Conservation (phyloP, 75 land plant species). For the Chamaecyparis obtusa region DNA sequence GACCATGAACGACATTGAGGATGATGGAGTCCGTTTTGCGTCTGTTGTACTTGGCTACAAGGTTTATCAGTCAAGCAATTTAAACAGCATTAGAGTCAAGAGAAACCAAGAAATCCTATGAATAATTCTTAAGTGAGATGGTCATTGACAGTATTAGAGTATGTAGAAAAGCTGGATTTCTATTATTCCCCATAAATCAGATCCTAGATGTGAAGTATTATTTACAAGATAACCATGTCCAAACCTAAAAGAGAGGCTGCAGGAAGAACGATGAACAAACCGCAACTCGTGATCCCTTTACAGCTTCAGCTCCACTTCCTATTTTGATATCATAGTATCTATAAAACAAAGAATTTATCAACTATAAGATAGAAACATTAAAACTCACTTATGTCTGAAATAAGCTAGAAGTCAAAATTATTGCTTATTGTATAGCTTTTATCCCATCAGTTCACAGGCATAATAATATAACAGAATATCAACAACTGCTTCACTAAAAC, state of each 20-base stretch:
- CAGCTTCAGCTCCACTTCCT: slow-evolving; percentile 76
- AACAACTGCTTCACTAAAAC: neutral
- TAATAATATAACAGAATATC: neutral
- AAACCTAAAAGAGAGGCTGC: slow-evolving; percentile 9
- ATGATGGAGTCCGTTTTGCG: no score
- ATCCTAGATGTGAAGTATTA: neutral
- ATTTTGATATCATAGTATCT: slow-evolving; percentile 97
- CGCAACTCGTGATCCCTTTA: slow-evolving; percentile 93
- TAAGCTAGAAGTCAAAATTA: slow-evolving; percentile 2
- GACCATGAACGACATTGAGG: no score
- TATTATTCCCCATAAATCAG: neutral
- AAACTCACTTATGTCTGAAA: neutral
- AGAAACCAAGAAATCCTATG: neutral
- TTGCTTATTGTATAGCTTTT: neutral
- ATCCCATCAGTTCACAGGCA: neutral
- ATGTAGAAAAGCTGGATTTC: neutral
- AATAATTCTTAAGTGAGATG: neutral
- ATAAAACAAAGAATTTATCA: slow-evolving; percentile 9
- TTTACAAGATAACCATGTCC: slow-evolving; percentile 10
- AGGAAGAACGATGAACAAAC: slow-evolving; percentile 45
- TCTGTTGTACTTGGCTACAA: no score
- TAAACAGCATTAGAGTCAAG: neutral
- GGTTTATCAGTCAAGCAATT: no score
- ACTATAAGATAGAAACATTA: neutral
- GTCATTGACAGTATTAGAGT: neutral